A percentile compares a stretch with the other conserved stretches of the same genome.
Evolutionary conservation across 768 basidiomycete species (phyloP).

Genomic region (Mycena epipterygia): DNA sequence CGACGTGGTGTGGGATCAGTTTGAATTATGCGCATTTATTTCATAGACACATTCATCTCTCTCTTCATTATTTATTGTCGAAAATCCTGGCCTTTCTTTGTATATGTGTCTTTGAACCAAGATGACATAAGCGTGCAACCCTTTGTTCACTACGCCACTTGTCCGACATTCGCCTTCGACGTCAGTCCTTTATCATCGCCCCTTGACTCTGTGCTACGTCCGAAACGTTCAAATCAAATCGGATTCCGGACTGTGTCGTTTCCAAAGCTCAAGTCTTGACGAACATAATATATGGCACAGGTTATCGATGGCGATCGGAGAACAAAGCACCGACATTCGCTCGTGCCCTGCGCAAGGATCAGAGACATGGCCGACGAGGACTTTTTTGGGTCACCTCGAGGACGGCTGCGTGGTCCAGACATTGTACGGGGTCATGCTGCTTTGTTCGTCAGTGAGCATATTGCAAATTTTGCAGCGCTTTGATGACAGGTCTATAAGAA

Average conservation of each 20-base stretch:
- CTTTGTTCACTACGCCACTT: too few relatives aligned
- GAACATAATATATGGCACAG: neutral
- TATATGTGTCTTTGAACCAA: conserved; percentile 10
- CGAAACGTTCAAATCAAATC: too few relatives aligned
- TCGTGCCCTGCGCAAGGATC: neutral
- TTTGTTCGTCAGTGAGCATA: conserved; percentile 11
- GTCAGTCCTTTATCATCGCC: too few relatives aligned
- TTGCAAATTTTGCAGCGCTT: conserved; percentile 14
- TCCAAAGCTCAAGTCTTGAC: too few relatives aligned
- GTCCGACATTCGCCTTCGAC: too few relatives aligned
- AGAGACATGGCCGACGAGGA: neutral
- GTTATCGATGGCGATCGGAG: neutral
- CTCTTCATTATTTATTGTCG: neutral
- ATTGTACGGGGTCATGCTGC: neutral
- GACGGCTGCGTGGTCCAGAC: conserved; percentile 2
- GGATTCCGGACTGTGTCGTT: too few relatives aligned
- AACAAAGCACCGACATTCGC: neutral
- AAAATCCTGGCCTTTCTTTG: neutral
- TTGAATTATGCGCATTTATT: neutral
- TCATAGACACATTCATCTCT: too few relatives aligned
- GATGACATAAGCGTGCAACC: too few relatives aligned
- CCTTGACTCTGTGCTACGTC: too few relatives aligned
- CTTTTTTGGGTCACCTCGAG: conserved; percentile 8
- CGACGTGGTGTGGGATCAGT: neutral
- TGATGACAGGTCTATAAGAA: conserved; percentile 15